Evolutionary conservation across 805 yeast species (phyloP), one percentile per base, ranked within the genome.

Genomic region (Dipodascus albidus): DNA sequence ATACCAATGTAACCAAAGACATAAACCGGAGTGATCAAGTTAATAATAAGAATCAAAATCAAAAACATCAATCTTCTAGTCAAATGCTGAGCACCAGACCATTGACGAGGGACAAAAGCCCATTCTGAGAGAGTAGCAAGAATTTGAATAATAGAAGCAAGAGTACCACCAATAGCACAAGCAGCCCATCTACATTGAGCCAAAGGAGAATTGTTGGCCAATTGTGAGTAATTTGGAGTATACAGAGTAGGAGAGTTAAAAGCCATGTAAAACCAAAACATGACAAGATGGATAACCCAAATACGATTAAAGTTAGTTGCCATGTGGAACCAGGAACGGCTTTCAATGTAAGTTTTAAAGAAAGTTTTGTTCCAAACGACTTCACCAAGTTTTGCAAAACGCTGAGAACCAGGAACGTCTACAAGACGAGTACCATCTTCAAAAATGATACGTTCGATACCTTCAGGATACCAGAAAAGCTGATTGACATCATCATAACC

Each of bases 41-140:
- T 93, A 58, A 83, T 63, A 52, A 74, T 75, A 54, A 89, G 74
- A 60, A 89, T 79, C 52, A 79, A 59, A 53, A 83, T 60, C 67
- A 91, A 71, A 67, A 90, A 85, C 75, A 83, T 67, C 63, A 93
- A 76, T 68, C 99, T 84, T 73, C 96, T 87, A 41, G 88, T 74
- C 67, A 93, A 79, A 69, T 87, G 96, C 74, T 91, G 98, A 69
- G 98, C 97, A 72, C 99, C 99, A 35, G 98, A 95, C 98, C 98
- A 93, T 62, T 84, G 81, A 73, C 98, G 84, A 61, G 99, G 99
- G 57, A 93, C 98, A 64, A 89, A 93, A 67, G 82, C 75, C 96
- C 96, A 91, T 73, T 93, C 99, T 64, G 86, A 80, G 38, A 89
- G 55, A 24, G 98, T 90, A 51, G 99, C 99, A 55, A 79, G 61